A percentile compares a stretch with the other conserved stretches of the same genome.
Evolutionary conservation across 164 flowering plant genomes (phyloP).

Genomic region (Tinospora cordifolia): DNA sequence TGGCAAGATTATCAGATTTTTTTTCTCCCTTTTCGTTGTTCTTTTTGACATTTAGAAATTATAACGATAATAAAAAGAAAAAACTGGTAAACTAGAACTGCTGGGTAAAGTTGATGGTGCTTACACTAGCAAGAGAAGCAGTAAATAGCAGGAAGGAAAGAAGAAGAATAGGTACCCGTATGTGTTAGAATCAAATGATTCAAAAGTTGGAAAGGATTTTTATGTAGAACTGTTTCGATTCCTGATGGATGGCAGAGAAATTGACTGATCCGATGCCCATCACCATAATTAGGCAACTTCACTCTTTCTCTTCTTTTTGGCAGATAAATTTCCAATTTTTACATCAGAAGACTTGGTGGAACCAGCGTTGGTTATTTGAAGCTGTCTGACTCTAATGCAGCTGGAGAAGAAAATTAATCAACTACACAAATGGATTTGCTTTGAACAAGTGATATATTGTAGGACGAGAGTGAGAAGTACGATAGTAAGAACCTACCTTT

Average conservation of each 20-base stretch:
- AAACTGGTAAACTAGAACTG: too few relatives aligned
- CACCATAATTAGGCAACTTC: conserved; percentile 37
- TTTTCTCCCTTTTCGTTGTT: too few relatives aligned
- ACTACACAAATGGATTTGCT: too few relatives aligned
- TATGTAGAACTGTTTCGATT: conserved; percentile 51
- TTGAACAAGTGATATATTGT: too few relatives aligned
- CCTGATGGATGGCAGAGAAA: conserved; percentile 63
- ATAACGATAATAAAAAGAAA: background rate
- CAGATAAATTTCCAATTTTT: conserved; percentile 47
- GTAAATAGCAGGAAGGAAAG: too few relatives aligned
- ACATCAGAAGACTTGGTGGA: conserved; percentile 16
- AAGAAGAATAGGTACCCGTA: conserved; percentile 36
- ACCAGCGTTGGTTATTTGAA: too few relatives aligned
- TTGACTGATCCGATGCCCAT: conserved; percentile 30
- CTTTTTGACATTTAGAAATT: too few relatives aligned
- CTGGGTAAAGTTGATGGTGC: too few relatives aligned
- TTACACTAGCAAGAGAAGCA: too few relatives aligned
- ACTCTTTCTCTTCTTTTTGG: conserved; percentile 43
- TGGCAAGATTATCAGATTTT: too few relatives aligned
- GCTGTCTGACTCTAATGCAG: too few relatives aligned
- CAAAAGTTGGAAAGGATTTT: conserved; percentile 41
- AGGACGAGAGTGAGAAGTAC: background rate
- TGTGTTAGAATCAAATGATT: conserved; percentile 39
- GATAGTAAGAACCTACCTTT: background rate
- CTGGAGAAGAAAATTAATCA: too few relatives aligned